Evolutionary conservation across 164 flowering plant species (phyloP).

Genomic region (Vitis amurensis): DNA sequence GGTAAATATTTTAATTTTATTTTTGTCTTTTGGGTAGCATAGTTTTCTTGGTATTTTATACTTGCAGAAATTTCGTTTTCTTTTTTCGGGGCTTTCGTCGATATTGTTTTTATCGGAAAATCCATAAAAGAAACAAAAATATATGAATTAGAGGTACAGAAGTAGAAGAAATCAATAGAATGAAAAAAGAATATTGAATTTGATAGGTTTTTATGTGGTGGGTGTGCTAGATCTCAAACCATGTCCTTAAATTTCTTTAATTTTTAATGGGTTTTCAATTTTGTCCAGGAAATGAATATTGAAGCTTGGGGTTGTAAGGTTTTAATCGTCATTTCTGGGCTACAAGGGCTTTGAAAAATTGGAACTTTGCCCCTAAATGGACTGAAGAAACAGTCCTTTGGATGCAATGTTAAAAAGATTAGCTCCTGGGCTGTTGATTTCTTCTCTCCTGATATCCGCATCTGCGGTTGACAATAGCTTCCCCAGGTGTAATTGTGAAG

Average conservation of each 20-base stretch:
- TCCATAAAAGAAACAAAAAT: too few relatives aligned
- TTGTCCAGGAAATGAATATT: constrained; percentile 18
- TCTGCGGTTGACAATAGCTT: constrained; percentile 41
- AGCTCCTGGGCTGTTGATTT: constrained; percentile 43
- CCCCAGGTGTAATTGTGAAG: constrained; percentile 76
- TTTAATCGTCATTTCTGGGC: background rate
- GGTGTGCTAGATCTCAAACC: constrained; percentile 18
- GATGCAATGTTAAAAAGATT: constrained; percentile 66
- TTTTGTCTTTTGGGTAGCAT: too few relatives aligned
- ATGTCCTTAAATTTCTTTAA: background rate
- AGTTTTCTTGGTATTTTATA: too few relatives aligned
- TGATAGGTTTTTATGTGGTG: background rate
- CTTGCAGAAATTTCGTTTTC: too few relatives aligned
- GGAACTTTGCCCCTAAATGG: constrained; percentile 19
- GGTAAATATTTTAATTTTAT: constrained; percentile 7
- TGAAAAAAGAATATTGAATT: background rate
- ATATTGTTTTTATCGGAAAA: too few relatives aligned
- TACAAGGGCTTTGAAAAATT: background rate
- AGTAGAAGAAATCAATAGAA: too few relatives aligned
- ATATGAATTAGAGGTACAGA: too few relatives aligned
- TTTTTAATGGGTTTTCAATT: constrained; percentile 4
- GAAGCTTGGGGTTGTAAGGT: constrained; percentile 2
- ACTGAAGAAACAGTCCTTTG: constrained; percentile 25
- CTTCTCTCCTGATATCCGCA: constrained; percentile 36
- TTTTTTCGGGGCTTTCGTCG: too few relatives aligned